Evolutionary conservation across 2,329 filamentous ascomycete species (phyloP), one percentile per base, ranked within the genome.

Genomic region (Zymoseptoria ardabiliae): DNA sequence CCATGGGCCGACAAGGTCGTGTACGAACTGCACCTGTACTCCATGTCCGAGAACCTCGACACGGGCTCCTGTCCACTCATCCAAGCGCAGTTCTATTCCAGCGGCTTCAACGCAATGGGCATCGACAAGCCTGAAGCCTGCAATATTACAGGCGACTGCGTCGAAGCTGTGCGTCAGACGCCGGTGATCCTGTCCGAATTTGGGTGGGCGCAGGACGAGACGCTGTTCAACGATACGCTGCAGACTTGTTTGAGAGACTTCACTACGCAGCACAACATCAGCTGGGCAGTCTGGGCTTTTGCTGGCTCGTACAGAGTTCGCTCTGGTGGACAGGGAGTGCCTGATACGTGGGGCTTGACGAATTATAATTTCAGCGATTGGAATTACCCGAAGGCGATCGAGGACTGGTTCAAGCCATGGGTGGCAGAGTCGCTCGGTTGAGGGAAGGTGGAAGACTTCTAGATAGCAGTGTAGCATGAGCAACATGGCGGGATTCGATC

Each of bases 391-490:
- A 73, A 72, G 49, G 78, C 76, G 1, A 71, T 81, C 28, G 76
- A 81, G 62, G 67, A 74, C 55, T 78, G 76, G 65, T 81, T 78
- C 79, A 80, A 78, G 72, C 79, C 79, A 2, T 81, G 79, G 79
- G 73, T 80, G 2, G 63, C 68, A 65, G 70, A 64, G 9, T 80
- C 79, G 77, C 53, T 82, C 58, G 69, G 83, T 8, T 55, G 51
- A 53, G 35, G n/a, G 4, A 7, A 6, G 17, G 11, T 45, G 11
- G 35, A n/a, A 17, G 35, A 7, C 13, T n/a, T 45, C 35, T 45
- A 45, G 35, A 45, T 6, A 45, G 13, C 17, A 6, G 17, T 45
- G 35, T 45, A n/a, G 35, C 35, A 6, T 45, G 11, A 17, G 35
- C 35, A 45, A 17, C 13, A 17, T n/a, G 17, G n/a, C 11, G 3